Percentiles rank a stretch among this genome's conserved stretches.
Evolutionary conservation across 2,329 filamentous ascomycete species (phyloP).

Genomic region (Ascochyta rabiei): DNA sequence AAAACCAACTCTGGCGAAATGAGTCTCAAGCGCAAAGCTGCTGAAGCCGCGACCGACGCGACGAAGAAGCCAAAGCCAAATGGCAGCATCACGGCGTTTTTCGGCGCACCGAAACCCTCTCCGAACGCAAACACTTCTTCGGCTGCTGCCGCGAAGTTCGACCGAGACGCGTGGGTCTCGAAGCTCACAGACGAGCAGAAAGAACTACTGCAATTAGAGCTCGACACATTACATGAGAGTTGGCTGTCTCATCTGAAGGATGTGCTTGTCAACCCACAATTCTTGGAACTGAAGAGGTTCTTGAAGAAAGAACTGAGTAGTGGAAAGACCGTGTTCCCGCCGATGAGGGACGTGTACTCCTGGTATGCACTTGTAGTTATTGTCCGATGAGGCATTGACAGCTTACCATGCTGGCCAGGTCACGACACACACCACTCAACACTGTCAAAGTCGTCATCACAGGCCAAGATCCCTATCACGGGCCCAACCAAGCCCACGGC

Average conservation of each 20-base stretch:
- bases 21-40: conserved; percentile 60
- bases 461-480: conserved; percentile 97
- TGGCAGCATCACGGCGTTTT: conserved; percentile 87
- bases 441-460: conserved; percentile 91
- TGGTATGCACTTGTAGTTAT: conserved; percentile 66
- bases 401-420: conserved; percentile 64
- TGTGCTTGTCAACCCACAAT: conserved; percentile 78
- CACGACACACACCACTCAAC: conserved; percentile 86
- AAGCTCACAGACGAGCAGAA: conserved; percentile 81
- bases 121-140: conserved; percentile 26
- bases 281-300: conserved; percentile 87
- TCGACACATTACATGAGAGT: conserved; percentile 87
- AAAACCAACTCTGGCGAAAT: conserved; percentile 37
- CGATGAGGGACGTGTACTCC: conserved; percentile 87
- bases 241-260: conserved; percentile 91
- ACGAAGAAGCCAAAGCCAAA: conserved; percentile 64
- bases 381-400: neutral
- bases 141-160: conserved; percentile 61
- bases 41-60: conserved; percentile 51
- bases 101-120: conserved; percentile 65
- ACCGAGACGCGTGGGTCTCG: conserved; percentile 90
- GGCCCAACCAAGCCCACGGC: conserved; percentile 92
- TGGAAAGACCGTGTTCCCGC: conserved; percentile 84
- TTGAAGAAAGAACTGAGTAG: conserved; percentile 75
- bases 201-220: conserved; percentile 82